Conservation (phyloP, 164 flowering plant genomes). For the Annona squamosa region DNA sequence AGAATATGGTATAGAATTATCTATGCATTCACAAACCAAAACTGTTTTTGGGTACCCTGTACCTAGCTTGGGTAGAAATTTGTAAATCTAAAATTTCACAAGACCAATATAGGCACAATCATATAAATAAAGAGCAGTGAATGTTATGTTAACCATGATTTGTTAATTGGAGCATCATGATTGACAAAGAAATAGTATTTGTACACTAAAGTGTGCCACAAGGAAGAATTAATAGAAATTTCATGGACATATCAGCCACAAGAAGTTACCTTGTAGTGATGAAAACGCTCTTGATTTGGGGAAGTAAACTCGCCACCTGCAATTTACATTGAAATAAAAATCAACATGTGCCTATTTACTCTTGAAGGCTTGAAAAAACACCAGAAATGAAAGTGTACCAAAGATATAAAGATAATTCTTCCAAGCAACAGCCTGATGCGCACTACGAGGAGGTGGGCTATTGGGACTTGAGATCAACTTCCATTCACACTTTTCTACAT, state of each 20-base stretch:
- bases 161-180: background rate
- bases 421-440: conserved; percentile 96
- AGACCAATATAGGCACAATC: background rate
- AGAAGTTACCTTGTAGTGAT: conserved; percentile 81
- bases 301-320: conserved; percentile 98
- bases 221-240: background rate
- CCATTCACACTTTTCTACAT: conserved; percentile 89
- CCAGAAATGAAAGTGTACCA: conserved; percentile 39
- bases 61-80: background rate
- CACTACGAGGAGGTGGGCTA: conserved; percentile 99
- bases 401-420: conserved; percentile 82
- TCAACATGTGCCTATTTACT: background rate
- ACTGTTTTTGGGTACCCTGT: background rate
- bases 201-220: background rate
- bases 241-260: background rate
- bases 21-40: background rate
- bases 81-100: background rate
- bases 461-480: conserved; percentile 91
- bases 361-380: background rate
- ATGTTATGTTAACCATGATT: background rate
- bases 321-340: background rate
- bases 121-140: background rate
- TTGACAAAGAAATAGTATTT: background rate
- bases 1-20: too few relatives aligned
- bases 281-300: conserved; percentile 98